A percentile compares a stretch with the other conserved stretches of the same genome.
Conservation (phyloP, 805 yeast species). For the Lipomyces yamanashiensis region DNA sequence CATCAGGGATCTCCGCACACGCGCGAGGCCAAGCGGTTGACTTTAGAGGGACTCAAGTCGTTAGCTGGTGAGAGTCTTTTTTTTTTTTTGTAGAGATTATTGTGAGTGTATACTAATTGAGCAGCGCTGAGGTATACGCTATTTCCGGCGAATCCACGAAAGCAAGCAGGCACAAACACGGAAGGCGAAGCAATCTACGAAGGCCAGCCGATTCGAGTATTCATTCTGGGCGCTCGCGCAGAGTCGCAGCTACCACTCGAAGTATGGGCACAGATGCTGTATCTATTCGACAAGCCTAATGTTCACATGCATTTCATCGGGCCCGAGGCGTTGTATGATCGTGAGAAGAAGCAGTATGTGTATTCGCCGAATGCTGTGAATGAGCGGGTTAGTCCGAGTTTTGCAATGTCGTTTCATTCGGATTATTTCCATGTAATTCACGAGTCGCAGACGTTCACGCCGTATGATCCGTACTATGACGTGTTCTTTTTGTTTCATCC, state of each 20-base stretch:
- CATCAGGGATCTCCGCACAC: constrained; percentile 87
- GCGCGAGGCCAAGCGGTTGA: constrained; percentile 74
- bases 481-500: constrained; percentile 95
- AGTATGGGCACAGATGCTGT: constrained; percentile 92
- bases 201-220: constrained; percentile 87
- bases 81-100: neutral
- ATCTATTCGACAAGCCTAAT: constrained; percentile 77
- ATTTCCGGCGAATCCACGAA: constrained; percentile 61
- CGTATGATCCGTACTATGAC: constrained; percentile 96
- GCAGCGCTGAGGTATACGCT: constrained; percentile 83
- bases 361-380: constrained; percentile 57
- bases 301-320: constrained; percentile 93
- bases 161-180: constrained; percentile 20
- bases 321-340: constrained; percentile 85
- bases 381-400: constrained; percentile 58
- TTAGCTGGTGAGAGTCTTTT: constrained; percentile 53
- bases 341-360: constrained; percentile 64
- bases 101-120: neutral
- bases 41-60: constrained; percentile 91
- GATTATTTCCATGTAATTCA: constrained; percentile 89
- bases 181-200: constrained; percentile 57
- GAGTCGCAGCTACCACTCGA: constrained; percentile 93
- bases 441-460: constrained; percentile 92
- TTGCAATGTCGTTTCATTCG: constrained; percentile 81
- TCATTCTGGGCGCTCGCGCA: constrained; percentile 87